These are phyloP conservation scores for Curvularia lunata DNA, from an alignment of 2,329 filamentous ascomycete species.

Conservation along the genomic window DNA sequence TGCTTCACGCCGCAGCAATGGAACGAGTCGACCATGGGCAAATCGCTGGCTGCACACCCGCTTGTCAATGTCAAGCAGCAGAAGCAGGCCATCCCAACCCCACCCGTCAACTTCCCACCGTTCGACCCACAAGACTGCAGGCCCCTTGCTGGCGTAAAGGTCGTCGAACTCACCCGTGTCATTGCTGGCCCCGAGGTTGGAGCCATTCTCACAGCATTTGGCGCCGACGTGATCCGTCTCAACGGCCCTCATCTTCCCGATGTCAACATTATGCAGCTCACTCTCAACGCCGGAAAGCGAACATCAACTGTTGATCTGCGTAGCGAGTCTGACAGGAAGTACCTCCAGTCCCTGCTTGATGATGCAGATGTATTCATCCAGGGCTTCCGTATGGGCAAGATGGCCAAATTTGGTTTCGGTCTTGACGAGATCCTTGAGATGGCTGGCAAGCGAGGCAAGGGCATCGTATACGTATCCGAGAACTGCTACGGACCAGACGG, in stretches of 20 bases:
- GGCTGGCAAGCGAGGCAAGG: conserved; percentile 50
- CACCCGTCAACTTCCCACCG: conserved; percentile 33
- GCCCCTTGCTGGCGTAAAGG: conserved; percentile 52
- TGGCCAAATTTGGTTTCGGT: conserved; percentile 54
- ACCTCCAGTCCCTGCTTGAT: conserved; percentile 50
- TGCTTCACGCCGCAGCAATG: conserved; percentile 55
- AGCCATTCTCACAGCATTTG: conserved; percentile 48
- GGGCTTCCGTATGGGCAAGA: conserved; percentile 57
- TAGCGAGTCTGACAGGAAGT: conserved; percentile 23
- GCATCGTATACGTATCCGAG: conserved; percentile 58
- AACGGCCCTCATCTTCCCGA: conserved; percentile 19
- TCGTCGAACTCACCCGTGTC: conserved; percentile 47
- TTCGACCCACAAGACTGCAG: conserved; percentile 21
- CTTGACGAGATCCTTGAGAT: conserved; percentile 51
- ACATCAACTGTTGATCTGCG: conserved; percentile 53
- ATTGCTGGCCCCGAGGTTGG: conserved; percentile 53
- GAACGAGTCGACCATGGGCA: conserved; percentile 54
- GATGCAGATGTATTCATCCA: conserved; percentile 61
- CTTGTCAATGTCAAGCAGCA: conserved; percentile 50
- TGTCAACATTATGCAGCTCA: conserved; percentile 27
- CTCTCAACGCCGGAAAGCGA: conserved; percentile 52
- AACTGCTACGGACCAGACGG: conserved; percentile 61
- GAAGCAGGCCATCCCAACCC: conserved; percentile 4
- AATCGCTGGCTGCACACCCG: conserved; percentile 51
- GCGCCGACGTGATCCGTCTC: conserved; percentile 54